Percentiles rank a stretch among this genome's conserved stretches.
Conservation (phyloP, 768 basidiomycete species). For the Boletus edulis region DNA sequence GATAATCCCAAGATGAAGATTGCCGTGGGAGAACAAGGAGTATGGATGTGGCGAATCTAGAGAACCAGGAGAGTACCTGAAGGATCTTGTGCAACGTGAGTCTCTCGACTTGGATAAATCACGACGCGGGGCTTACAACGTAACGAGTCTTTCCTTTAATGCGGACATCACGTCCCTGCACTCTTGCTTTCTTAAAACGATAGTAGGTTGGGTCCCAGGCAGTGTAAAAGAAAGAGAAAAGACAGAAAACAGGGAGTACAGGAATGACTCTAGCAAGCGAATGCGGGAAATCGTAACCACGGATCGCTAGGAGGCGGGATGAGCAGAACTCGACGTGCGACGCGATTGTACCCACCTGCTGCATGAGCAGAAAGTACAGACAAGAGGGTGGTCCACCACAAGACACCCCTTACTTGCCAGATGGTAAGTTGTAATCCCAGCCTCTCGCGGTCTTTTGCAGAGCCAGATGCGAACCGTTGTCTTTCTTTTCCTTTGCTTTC, state of each 20-base stretch:
- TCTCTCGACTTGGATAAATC: background rate
- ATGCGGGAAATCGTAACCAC: conserved; percentile 19
- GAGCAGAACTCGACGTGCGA: background rate
- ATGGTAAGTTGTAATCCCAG: conserved; percentile 49
- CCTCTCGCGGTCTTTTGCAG: conserved; percentile 40
- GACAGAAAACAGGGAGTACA: conserved; percentile 46
- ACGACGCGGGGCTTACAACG: conserved; percentile 44
- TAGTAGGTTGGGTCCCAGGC: conserved; percentile 86
- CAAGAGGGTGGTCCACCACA: conserved; percentile 57
- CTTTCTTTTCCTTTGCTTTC: conserved; percentile 63
- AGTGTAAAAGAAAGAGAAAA: conserved; percentile 72
- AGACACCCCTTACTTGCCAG: conserved; percentile 68
- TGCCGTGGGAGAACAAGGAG: conserved; percentile 44
- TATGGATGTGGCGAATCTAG: conserved; percentile 49
- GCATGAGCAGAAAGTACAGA: conserved; percentile 42
- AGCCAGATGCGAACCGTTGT: conserved; percentile 46
- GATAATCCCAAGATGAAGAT: conserved; percentile 38
- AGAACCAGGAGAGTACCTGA: conserved; percentile 60
- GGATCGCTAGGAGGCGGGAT: conserved; percentile 18
- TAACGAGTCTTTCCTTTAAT: conserved; percentile 62
- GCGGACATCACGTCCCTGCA: conserved; percentile 71
- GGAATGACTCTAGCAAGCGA: conserved; percentile 30
- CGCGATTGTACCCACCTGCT: conserved; percentile 39
- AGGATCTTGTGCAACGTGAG: conserved; percentile 41
- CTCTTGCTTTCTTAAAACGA: conserved; percentile 52